Evolutionary conservation across 139 green algal genomes (phyloP).

Genomic region (Chlorella sp.): DNA sequence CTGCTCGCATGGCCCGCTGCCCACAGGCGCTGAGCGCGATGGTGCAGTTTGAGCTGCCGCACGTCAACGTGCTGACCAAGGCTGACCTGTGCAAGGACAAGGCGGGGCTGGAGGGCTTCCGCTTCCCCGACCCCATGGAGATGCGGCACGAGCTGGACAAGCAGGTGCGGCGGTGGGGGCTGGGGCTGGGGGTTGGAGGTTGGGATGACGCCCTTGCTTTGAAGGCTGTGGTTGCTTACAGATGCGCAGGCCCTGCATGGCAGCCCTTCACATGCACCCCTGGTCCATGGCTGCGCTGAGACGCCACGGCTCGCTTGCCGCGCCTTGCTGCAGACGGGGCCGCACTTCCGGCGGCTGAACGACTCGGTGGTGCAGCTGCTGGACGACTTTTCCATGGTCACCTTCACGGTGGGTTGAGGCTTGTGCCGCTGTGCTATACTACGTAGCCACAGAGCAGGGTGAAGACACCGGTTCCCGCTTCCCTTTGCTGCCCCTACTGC

Average conservation of each 20-base stretch:
- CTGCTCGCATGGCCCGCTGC: too few relatives aligned
- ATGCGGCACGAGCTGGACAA: conserved; percentile 64
- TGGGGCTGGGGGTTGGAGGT: neutral
- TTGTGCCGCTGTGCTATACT: too few relatives aligned
- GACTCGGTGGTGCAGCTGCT: conserved; percentile 71
- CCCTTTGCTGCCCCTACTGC: too few relatives aligned
- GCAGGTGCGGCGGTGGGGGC: conserved; percentile 15
- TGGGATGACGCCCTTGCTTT: too few relatives aligned
- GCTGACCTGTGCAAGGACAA: conserved; percentile 88
- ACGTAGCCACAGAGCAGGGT: too few relatives aligned
- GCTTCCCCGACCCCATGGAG: conserved; percentile 73
- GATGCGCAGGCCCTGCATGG: too few relatives aligned
- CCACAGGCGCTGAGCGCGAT: conserved; percentile 84
- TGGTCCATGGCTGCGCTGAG: too few relatives aligned
- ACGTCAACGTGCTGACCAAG: conserved; percentile 98
- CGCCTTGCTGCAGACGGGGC: conserved; percentile 49
- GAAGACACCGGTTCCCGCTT: too few relatives aligned
- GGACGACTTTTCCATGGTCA: conserved; percentile 89
- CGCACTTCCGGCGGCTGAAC: conserved; percentile 76
- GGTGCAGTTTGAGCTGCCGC: conserved; percentile 96
- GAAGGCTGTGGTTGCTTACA: too few relatives aligned
- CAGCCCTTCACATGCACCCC: too few relatives aligned
- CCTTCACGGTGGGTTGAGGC: conserved; percentile 60
- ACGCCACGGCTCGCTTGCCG: too few relatives aligned
- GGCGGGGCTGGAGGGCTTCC: conserved; percentile 76